Percentiles rank a stretch among this genome's conserved stretches.
phyloP scores from a whole-genome alignment of 2,329 filamentous ascomycete genomes.

The Exophiala dermatitidis region DNA sequence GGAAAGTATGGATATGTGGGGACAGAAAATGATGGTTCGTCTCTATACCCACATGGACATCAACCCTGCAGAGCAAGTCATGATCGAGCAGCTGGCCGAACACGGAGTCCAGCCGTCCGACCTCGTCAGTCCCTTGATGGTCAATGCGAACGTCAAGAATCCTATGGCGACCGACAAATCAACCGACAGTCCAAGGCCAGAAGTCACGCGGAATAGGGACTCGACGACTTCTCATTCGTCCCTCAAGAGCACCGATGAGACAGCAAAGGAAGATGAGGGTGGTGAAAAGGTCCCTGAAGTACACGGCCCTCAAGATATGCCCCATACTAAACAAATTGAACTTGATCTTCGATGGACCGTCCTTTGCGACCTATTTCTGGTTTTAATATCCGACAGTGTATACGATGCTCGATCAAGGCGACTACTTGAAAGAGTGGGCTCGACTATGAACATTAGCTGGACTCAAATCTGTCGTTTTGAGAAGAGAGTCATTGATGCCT shows the following conservation, averaged over 20 bases:
- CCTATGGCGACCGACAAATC: conserved; percentile 60
- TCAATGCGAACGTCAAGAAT: conserved; percentile 87
- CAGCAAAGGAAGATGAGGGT: conserved; percentile 50
- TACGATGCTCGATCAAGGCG: conserved; percentile 86
- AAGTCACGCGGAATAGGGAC: conserved; percentile 28
- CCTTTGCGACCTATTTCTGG: conserved; percentile 87
- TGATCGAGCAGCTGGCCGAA: conserved; percentile 94
- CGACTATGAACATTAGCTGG: conserved; percentile 74
- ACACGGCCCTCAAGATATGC: conserved; percentile 73
- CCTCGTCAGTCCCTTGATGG: conserved; percentile 77
- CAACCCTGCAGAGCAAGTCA: conserved; percentile 76
- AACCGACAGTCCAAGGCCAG: conserved; percentile 16
- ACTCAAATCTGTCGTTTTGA: conserved; percentile 94
- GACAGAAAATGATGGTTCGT: conserved; percentile 95
- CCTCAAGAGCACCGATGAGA: background rate
- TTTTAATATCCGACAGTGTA: conserved; percentile 89
- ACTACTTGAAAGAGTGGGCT: conserved; percentile 74
- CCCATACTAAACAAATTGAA: conserved; percentile 74
- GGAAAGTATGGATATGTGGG: conserved; percentile 89
- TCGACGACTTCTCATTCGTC: conserved; percentile 33
- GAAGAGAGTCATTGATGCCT: conserved; percentile 88
- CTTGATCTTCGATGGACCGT: conserved; percentile 97
- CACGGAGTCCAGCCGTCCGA: conserved; percentile 84
- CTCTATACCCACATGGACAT: conserved; percentile 97
- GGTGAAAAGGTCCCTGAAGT: conserved; percentile 70